Evolutionary conservation across 352 stramenopile genomes (phyloP), one percentile per base, ranked within the genome.

Genomic region (Pythium apleroticum): DNA sequence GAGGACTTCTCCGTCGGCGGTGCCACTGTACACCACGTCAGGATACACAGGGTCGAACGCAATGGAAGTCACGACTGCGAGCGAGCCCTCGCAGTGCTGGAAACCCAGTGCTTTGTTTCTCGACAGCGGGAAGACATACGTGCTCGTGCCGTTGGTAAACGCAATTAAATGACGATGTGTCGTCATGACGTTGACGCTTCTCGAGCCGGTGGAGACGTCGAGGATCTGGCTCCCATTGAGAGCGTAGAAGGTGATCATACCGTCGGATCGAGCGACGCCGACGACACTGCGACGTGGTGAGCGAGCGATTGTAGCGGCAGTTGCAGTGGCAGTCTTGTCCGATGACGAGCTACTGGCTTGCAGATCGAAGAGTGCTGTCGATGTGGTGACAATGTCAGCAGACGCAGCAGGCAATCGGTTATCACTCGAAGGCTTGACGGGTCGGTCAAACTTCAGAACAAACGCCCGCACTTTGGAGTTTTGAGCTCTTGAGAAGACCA

Each of bases 1-100:
- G 6, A 90, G 66, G 14, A 90, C 33, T 30, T 88, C 76, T 11
- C 81, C 79, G n/a, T 65, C 35, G 0, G 65, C 37, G 0, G 81
- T 89, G 0, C 79, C 79, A 15, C 56, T 61, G 43, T 84, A 90
- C 19, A 90, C 28, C n/a, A 89, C 52, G 1, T 86, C 76, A 0
- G 57, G 56, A 7, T 78, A 60, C 9, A 66, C 35, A 0, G 64
- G 37, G 39, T 89, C 81, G 35, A 89, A 88, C 3, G 67, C 65
- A 33, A 90, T 77, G 0, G 79, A 88, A 0, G 69, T 57, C 22
- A 80, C 66, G 17, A 39, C 11, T 0, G 74, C 76, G 6, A 67
- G 68, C 5, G 77, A 83, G 15, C 77, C 80, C n/a, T 63, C 30
- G 30, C 80, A 89, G 12, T 66, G 17, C 8, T 84, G 55, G n/a